Evolutionary conservation across 345 rosid species (phyloP).

Genomic region (Citrus australasica): DNA sequence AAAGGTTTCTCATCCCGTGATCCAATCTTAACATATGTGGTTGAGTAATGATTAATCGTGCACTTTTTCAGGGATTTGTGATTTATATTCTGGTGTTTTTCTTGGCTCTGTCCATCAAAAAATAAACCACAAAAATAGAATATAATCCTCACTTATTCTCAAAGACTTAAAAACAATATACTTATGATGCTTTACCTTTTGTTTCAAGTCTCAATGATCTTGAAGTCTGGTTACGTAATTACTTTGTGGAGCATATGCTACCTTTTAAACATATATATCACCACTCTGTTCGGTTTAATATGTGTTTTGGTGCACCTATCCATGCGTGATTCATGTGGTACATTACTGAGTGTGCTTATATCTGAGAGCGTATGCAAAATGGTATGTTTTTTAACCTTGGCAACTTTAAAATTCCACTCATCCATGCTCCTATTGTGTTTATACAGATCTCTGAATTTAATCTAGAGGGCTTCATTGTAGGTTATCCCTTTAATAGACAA

Average conservation of each 20-base stretch:
- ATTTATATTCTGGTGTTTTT: background rate
- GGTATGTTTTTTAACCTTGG: conserved; percentile 1
- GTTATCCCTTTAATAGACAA: conserved; percentile 52
- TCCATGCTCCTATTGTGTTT: conserved; percentile 3
- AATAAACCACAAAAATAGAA: too few species aligned
- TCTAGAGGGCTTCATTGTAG: conserved; percentile 67
- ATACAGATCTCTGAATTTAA: conserved; percentile 65
- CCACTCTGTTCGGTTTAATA: background rate
- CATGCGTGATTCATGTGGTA: background rate
- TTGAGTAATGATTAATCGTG: background rate
- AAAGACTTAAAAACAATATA: background rate
- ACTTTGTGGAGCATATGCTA: background rate
- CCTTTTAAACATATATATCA: background rate
- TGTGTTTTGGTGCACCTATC: conserved; percentile 1
- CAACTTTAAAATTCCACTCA: background rate
- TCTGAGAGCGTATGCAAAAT: background rate
- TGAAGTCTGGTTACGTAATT: background rate
- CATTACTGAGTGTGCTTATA: background rate
- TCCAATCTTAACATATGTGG: background rate
- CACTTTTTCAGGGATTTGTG: background rate
- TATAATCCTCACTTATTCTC: background rate
- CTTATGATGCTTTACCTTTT: background rate
- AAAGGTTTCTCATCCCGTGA: background rate
- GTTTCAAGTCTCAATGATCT: background rate
- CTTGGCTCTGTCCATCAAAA: background rate